A percentile compares a stretch with the other conserved stretches of the same genome.
phyloP scores from a whole-genome alignment of 73 alveolate genomes.

The Paramecium sexaurelia region DNA sequence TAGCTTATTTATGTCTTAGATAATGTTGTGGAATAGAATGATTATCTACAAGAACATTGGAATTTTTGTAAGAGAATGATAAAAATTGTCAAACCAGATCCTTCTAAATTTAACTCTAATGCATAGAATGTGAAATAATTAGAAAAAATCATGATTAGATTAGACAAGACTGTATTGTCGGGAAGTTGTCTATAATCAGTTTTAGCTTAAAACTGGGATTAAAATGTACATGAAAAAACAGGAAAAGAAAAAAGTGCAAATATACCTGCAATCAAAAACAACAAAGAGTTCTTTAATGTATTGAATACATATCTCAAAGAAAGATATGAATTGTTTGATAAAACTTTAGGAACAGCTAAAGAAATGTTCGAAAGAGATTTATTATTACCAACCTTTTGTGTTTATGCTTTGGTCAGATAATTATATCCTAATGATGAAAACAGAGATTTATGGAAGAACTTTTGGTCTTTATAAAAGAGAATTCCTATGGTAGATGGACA shows the following conservation, averaged over 20 bases:
- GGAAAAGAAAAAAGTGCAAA: conserved; percentile 48
- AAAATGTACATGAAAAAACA: conserved; percentile 15
- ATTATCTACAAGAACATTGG: conserved; percentile 82
- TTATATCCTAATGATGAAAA: conserved; percentile 78
- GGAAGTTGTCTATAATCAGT: conserved; percentile 69
- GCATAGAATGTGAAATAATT: conserved; percentile 74
- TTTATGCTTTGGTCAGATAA: conserved; percentile 81
- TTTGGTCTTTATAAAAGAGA: conserved; percentile 82
- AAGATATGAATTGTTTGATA: conserved; percentile 71
- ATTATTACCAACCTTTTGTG: conserved; percentile 74
- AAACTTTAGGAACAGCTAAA: conserved; percentile 64
- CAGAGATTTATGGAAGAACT: conserved; percentile 74
- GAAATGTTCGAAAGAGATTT: conserved; percentile 78
- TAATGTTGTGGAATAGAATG: conserved; percentile 82
- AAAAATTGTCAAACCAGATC: conserved; percentile 75
- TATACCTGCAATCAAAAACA: conserved; percentile 69
- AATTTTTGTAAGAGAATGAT: conserved; percentile 84
- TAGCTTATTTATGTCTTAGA: conserved; percentile 77
- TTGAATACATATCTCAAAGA: conserved; percentile 75
- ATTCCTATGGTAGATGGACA: conserved; percentile 82
- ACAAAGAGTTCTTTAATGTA: conserved; percentile 76
- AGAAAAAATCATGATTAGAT: conserved; percentile 67
- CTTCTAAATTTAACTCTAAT: conserved; percentile 76
- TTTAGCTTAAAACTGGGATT: conserved; percentile 62
- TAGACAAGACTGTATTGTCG: conserved; percentile 68